Conservation (phyloP, 331 rosid genomes). For the Stylosanthes scabra region DNA sequence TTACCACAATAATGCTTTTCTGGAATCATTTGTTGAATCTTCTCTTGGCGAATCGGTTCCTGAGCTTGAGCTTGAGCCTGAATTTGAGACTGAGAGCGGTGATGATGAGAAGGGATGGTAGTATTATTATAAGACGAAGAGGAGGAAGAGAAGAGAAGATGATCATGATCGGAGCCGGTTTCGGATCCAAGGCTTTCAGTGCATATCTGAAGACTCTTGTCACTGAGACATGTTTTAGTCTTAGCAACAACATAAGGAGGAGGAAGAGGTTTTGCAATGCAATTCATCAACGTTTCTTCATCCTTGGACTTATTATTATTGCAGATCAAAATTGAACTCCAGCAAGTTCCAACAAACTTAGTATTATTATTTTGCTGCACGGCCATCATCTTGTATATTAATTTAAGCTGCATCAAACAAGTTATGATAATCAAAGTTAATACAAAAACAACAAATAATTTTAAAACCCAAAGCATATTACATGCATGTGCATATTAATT, state of each 20-base stretch:
- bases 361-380: too few relatives aligned
- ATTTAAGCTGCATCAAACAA: too few relatives aligned
- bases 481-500: too few relatives aligned
- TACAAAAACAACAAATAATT: too few relatives aligned
- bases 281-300: slow-evolving; percentile 36
- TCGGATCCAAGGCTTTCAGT: slow-evolving; percentile 92
- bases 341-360: not conserved
- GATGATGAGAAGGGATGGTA: too few relatives aligned
- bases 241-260: slow-evolving; percentile 49
- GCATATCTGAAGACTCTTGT: slow-evolving; percentile 71
- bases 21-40: not conserved
- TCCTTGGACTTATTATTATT: slow-evolving; percentile 49
- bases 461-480: too few relatives aligned
- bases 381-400: too few relatives aligned
- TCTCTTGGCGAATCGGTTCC: slow-evolving; percentile 15
- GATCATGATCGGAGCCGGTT: slow-evolving; percentile 64
- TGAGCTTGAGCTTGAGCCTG: not conserved
- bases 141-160: slow-evolving; percentile 44
- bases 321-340: slow-evolving; percentile 62
- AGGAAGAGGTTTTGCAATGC: slow-evolving; percentile 32
- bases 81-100: too few relatives aligned
- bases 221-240: slow-evolving; percentile 51
- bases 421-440: too few relatives aligned
- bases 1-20: slow-evolving; percentile 22
- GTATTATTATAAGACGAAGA: too few relatives aligned